Conservation (phyloP, 164 flowering plant species). For the Stephania cephalantha region DNA sequence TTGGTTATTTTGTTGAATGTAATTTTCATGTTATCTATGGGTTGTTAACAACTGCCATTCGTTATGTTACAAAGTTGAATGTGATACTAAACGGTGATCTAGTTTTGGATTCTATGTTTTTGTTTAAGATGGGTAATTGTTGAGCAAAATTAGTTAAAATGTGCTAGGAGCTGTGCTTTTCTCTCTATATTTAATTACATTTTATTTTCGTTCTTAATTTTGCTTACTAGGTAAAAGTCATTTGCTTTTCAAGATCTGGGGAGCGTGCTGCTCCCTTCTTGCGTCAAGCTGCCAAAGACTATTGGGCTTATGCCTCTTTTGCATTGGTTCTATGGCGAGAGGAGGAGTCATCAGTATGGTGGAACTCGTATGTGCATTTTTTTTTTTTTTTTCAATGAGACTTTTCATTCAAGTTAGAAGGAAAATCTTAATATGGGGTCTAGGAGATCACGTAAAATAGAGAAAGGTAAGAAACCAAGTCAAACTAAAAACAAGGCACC, state of each 20-base stretch:
- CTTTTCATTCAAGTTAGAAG: neutral
- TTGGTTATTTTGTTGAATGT: too few relatives aligned
- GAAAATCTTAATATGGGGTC: neutral
- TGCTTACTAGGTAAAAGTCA: constrained; percentile 63
- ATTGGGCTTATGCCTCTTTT: constrained; percentile 73
- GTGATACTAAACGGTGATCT: too few relatives aligned
- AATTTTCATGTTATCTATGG: too few relatives aligned
- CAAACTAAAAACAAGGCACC: neutral
- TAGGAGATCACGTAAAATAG: too few relatives aligned
- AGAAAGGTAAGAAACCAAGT: too few relatives aligned
- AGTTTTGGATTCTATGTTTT: too few relatives aligned
- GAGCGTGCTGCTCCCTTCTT: constrained; percentile 86
- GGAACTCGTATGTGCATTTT: constrained; percentile 56
- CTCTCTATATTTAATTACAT: neutral
- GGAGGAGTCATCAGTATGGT: constrained; percentile 82
- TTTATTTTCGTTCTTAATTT: neutral
- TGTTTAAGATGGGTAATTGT: neutral
- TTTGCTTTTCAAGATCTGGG: constrained; percentile 81
- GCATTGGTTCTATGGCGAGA: constrained; percentile 81
- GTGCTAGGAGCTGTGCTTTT: neutral
- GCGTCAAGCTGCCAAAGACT: constrained; percentile 67
- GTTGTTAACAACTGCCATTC: too few relatives aligned
- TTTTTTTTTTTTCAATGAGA: neutral
- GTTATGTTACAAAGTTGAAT: too few relatives aligned
- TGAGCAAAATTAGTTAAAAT: neutral